phyloP scores from a whole-genome alignment of 2,329 filamentous ascomycete genomes.

The Microdochium bolleyi region DNA sequence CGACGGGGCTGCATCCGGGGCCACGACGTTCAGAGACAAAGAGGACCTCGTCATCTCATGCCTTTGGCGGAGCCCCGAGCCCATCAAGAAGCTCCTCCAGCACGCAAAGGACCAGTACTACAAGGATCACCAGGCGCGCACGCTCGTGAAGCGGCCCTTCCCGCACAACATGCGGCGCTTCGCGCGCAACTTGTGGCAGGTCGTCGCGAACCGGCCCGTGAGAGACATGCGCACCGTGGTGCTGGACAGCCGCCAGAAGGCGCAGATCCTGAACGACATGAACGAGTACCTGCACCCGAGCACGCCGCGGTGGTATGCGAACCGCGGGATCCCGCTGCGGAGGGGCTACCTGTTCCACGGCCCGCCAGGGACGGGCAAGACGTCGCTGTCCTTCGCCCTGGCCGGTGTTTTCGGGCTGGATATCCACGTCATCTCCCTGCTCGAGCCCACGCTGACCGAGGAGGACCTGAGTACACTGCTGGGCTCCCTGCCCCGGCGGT shows the following conservation, averaged over 20 bases:
- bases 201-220: conserved; percentile 55
- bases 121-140: conserved; percentile 44
- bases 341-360: conserved; percentile 74
- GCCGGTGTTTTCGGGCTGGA: conserved; percentile 59
- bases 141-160: conserved; percentile 47
- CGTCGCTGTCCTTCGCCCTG: conserved; percentile 56
- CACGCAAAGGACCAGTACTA: conserved; percentile 46
- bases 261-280: conserved; percentile 59
- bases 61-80: conserved; percentile 40
- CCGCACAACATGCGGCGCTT: conserved; percentile 36
- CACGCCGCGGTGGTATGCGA: conserved; percentile 66
- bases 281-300: conserved; percentile 69
- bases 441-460: conserved; percentile 53
- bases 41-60: conserved; percentile 47
- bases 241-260: conserved; percentile 59
- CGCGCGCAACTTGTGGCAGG: conserved; percentile 39
- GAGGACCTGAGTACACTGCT: conserved; percentile 53
- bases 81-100: conserved; percentile 47
- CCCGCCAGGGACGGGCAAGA: conserved; percentile 68
- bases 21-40: conserved; percentile 35
- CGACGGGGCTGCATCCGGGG: conserved; percentile 20
- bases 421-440: conserved; percentile 55
- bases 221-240: conserved; percentile 70
- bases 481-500: conserved; percentile 50
- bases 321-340: conserved; percentile 66